A percentile compares a stretch with the other conserved stretches of the same genome.
Conservation (phyloP, 306 rosid species). For the Hippophae gyantsensis region DNA sequence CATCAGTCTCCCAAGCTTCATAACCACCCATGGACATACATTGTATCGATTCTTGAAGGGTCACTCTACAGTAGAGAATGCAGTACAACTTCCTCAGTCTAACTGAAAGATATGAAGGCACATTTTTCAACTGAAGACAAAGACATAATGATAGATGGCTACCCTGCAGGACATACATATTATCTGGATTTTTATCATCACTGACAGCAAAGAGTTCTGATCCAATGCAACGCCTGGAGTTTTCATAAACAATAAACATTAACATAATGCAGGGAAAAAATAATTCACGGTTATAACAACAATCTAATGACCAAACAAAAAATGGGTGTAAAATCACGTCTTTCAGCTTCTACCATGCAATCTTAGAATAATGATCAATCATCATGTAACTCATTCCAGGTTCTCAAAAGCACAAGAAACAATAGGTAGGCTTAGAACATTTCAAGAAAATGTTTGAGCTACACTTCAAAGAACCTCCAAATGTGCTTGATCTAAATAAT, state of each 20-base stretch:
- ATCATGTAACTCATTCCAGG: too few relatives aligned
- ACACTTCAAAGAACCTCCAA: too few relatives aligned
- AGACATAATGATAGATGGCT: slow-evolving; percentile 37
- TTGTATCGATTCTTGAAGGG: slow-evolving; percentile 18
- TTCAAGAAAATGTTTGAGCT: too few relatives aligned
- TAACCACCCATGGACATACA: slow-evolving; percentile 1
- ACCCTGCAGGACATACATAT: slow-evolving; percentile 29
- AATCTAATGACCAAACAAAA: too few relatives aligned
- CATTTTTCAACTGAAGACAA: slow-evolving; percentile 50
- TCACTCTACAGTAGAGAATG: slow-evolving; percentile 34
- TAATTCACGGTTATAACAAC: not conserved
- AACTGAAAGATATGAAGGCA: slow-evolving; percentile 19
- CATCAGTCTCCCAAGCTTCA: slow-evolving; percentile 39
- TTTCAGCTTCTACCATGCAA: too few relatives aligned
- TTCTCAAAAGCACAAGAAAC: too few relatives aligned
- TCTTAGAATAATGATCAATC: too few relatives aligned
- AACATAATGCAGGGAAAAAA: not conserved
- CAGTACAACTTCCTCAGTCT: slow-evolving; percentile 30
- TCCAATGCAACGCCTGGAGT: slow-evolving; percentile 45
- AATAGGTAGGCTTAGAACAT: too few relatives aligned
- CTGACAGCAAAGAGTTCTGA: slow-evolving; percentile 37
- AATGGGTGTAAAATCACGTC: too few relatives aligned
- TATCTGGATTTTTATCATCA: slow-evolving; percentile 18
- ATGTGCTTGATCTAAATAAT: too few relatives aligned
- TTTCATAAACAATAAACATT: slow-evolving; percentile 7